phyloP scores from a whole-genome alignment of 2,329 filamentous ascomycete species.

The Fusarium tanahbumbuense region DNA sequence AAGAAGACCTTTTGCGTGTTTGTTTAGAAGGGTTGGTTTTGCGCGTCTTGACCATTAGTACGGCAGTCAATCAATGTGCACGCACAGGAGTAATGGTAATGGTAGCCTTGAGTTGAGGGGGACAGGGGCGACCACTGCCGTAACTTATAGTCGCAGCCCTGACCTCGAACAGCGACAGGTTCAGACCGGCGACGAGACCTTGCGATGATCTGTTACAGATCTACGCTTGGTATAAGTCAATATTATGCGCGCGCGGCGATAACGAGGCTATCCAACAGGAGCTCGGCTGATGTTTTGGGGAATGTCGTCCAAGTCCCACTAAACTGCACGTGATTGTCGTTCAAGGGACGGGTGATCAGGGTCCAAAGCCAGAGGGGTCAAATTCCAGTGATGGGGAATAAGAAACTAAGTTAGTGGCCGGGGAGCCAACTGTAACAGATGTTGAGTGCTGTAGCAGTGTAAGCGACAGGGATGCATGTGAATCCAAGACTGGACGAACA shows the following conservation, averaged over 20 bases:
- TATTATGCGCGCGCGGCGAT: constrained; percentile 44
- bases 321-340: constrained; percentile 44
- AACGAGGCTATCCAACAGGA: constrained; percentile 41
- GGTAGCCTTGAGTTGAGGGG: constrained; percentile 10
- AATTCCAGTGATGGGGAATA: not conserved
- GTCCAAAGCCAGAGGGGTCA: not conserved
- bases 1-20: constrained; percentile 32
- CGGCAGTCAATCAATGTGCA: constrained; percentile 25
- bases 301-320: constrained; percentile 40
- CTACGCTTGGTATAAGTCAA: constrained; percentile 51
- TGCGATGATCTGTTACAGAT: constrained; percentile 45
- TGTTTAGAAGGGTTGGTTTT: constrained; percentile 36
- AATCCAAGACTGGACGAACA: not conserved
- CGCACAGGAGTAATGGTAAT: constrained; percentile 15
- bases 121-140: constrained; percentile 17
- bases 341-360: constrained; percentile 6
- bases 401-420: not conserved
- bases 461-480: not conserved
- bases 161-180: constrained; percentile 19
- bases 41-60: constrained; percentile 51
- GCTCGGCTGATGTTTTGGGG: constrained; percentile 37
- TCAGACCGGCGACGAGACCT: constrained; percentile 23
- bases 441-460: not conserved
- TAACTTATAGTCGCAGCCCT: constrained; percentile 9
- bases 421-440: not conserved